Percentiles rank a stretch among this genome's conserved stretches.
phyloP scores from a whole-genome alignment of 768 basidiomycete genomes.

The Trametes sanguinea region DNA sequence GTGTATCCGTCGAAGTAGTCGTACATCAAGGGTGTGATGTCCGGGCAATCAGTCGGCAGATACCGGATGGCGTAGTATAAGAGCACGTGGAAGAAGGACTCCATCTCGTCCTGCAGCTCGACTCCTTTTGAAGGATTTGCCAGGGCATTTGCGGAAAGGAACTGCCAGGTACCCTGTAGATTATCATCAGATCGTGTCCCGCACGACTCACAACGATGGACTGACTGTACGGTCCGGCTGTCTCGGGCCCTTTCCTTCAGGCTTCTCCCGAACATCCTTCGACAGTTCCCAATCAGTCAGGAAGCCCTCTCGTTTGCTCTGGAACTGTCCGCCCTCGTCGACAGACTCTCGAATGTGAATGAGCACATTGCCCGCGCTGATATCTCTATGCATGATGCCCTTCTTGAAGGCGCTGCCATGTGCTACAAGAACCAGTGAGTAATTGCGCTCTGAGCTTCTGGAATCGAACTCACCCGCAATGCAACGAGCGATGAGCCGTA shows the following conservation, averaged over 20 bases:
- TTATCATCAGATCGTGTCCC: not conserved
- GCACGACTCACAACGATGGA: too few species aligned
- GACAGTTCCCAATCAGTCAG: slow-evolving; percentile 17
- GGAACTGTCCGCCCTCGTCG: not conserved
- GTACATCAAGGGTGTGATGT: not conserved
- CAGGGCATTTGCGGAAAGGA: slow-evolving; percentile 9
- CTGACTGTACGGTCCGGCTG: slow-evolving; percentile 5
- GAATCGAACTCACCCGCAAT: not conserved
- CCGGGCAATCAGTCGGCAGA: not conserved
- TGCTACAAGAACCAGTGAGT: not conserved
- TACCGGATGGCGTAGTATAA: slow-evolving; percentile 9
- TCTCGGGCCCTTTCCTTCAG: not conserved
- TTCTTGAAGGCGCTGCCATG: not conserved
- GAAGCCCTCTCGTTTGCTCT: not conserved
- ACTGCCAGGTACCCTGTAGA: slow-evolving; percentile 25
- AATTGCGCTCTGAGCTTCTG: not conserved
- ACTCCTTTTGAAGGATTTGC: not conserved
- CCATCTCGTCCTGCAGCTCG: slow-evolving; percentile 20
- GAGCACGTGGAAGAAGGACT: slow-evolving; percentile 21
- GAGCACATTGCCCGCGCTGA: slow-evolving; percentile 12
- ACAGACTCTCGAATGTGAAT: not conserved
- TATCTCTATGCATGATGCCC: slow-evolving; percentile 10
- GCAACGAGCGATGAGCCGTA: not conserved
- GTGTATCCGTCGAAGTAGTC: too few species aligned
- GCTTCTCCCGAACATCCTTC: not conserved